Percentiles rank a stretch among this genome's conserved stretches.
Conservation (phyloP, 2,329 filamentous ascomycete genomes). For the Periconia sp. region DNA sequence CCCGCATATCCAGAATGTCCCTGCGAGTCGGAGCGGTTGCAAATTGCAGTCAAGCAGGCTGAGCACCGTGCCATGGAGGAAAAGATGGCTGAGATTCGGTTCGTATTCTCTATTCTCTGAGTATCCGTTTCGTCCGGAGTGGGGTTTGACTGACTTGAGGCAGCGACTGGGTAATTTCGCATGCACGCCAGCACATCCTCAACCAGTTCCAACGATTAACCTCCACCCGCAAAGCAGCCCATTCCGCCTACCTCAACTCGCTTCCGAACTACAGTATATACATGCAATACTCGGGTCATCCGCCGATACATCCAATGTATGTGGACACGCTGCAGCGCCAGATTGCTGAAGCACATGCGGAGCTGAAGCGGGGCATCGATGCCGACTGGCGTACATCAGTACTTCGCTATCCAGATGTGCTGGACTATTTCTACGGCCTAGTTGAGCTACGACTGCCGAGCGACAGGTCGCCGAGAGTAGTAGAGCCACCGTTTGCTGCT, state of each 20-base stretch:
- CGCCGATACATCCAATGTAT: conserved; percentile 50
- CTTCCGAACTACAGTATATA: conserved; percentile 55
- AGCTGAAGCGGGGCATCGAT: conserved; percentile 75
- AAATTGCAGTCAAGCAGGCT: conserved; percentile 48
- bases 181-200: conserved; percentile 53
- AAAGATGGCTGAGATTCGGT: conserved; percentile 43
- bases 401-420: conserved; percentile 76
- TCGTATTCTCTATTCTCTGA: conserved; percentile 5
- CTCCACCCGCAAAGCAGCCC: conserved; percentile 48
- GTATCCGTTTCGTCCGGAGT: neutral
- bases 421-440: conserved; percentile 79
- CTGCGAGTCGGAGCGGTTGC: conserved; percentile 47
- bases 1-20: conserved; percentile 46
- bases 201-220: conserved; percentile 51
- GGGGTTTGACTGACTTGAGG: conserved; percentile 19
- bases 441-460: conserved; percentile 70
- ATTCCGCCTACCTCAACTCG: conserved; percentile 51
- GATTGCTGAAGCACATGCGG: conserved; percentile 67
- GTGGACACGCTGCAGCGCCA: conserved; percentile 55
- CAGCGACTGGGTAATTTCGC: conserved; percentile 55
- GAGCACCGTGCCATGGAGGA: conserved; percentile 47
- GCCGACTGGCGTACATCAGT: conserved; percentile 80
- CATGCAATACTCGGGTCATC: conserved; percentile 52
- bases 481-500: conserved; percentile 46
- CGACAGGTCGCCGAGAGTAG: conserved; percentile 53